Percentiles rank a stretch among this genome's conserved stretches.
phyloP scores from a whole-genome alignment of 179 eudicot genomes.

The Spinacia oleracea region DNA sequence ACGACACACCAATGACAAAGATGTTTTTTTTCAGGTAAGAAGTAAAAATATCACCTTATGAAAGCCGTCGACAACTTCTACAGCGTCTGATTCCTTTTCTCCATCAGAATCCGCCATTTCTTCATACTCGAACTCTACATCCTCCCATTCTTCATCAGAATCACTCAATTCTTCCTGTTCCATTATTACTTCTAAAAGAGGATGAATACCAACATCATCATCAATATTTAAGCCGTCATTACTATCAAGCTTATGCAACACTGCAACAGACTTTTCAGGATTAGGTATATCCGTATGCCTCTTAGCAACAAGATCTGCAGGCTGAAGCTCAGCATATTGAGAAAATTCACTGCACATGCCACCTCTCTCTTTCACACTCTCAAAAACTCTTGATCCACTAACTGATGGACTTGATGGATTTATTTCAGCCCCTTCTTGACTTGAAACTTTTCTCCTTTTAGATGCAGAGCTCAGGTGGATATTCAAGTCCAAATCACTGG shows the following conservation, averaged over 20 bases:
- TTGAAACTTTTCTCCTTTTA: constrained; percentile 40
- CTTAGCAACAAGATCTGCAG: constrained; percentile 26
- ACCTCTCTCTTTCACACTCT: constrained; percentile 15
- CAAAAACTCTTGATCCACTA: constrained; percentile 27
- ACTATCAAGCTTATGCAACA: constrained; percentile 29
- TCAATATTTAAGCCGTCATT: constrained; percentile 12
- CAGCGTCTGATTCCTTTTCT: constrained; percentile 59
- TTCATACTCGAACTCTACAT: constrained; percentile 92
- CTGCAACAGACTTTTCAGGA: constrained; percentile 30
- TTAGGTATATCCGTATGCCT: constrained; percentile 25
- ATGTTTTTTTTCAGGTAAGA: background rate
- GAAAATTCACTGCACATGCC: constrained; percentile 10
- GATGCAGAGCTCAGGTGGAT: constrained; percentile 62
- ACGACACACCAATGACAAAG: background rate
- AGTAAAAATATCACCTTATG: constrained; percentile 47
- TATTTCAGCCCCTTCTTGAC: constrained; percentile 29
- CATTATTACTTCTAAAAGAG: constrained; percentile 80
- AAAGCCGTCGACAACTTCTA: constrained; percentile 38
- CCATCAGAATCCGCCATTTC: constrained; percentile 95
- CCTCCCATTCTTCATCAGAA: constrained; percentile 90
- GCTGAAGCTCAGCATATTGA: constrained; percentile 16
- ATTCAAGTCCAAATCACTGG: constrained; percentile 70
- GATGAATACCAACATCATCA: constrained; percentile 39
- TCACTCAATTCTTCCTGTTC: constrained; percentile 98
- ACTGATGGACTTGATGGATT: constrained; percentile 15